These are phyloP conservation scores for Ophiostoma populinum DNA, from an alignment of 2,329 filamentous ascomycete species.

Conservation along the genomic window DNA sequence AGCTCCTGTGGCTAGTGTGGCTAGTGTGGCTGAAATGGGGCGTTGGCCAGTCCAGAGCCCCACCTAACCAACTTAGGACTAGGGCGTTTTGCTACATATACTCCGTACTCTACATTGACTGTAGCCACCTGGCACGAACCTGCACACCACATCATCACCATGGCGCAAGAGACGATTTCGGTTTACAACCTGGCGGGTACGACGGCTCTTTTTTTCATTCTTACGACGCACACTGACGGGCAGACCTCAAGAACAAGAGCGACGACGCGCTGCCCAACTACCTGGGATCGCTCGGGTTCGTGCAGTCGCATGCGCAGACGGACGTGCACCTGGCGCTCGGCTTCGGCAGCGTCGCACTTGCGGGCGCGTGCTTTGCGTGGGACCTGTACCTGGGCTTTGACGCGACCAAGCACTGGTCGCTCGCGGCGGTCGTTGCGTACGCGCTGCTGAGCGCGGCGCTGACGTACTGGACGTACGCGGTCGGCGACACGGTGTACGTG, in stretches of 20 bases:
- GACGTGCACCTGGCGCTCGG: conserved; percentile 74
- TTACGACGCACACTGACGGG: conserved; percentile 1
- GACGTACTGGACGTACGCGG: conserved; percentile 76
- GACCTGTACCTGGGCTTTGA: conserved; percentile 91
- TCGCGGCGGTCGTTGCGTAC: conserved; percentile 64
- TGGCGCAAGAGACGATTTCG: conserved; percentile 40
- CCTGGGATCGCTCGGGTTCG: conserved; percentile 73
- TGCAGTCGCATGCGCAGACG: conserved; percentile 60
- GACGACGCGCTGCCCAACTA: conserved; percentile 93
- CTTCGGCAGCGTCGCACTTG: conserved; percentile 64
- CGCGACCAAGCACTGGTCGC: conserved; percentile 63
- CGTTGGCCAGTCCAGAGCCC: too few relatives aligned
- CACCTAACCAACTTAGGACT: too few relatives aligned
- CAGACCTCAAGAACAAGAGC: conserved; percentile 91
- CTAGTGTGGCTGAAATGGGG: not conserved
- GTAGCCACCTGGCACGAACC: too few relatives aligned
- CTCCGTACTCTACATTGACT: not conserved
- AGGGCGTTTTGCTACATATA: not conserved
- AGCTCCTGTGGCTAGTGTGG: conserved; percentile 6
- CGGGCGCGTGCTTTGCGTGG: conserved; percentile 70
- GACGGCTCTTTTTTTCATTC: not conserved
- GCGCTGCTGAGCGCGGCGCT: conserved; percentile 60
- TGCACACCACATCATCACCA: conserved; percentile 12
- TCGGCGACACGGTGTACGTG: conserved; percentile 67
- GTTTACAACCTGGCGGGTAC: conserved; percentile 51